These are phyloP conservation scores for Debaryomyces robertsiae DNA, from an alignment of 1,139 yeast species.

Conservation along the genomic window DNA sequence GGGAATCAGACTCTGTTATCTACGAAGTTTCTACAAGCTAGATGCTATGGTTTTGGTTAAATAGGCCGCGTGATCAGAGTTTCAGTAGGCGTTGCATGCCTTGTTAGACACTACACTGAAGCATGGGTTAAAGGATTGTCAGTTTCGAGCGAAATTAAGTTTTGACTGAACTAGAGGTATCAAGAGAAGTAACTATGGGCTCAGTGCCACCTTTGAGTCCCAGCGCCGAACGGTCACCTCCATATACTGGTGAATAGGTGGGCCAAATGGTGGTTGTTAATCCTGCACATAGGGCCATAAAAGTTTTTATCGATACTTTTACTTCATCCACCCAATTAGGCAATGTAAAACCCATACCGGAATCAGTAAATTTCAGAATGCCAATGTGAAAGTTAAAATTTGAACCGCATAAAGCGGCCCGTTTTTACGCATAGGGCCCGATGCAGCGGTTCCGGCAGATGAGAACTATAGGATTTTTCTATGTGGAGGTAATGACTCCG, in stretches of 20 bases:
- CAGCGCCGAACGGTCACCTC: too few relatives aligned
- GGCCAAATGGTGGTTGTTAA: too few relatives aligned
- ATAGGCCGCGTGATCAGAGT: slow-evolving; percentile 1
- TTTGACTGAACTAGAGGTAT: too few relatives aligned
- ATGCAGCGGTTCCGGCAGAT: neutral
- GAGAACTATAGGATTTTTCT: neutral
- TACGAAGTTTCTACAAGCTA: too few relatives aligned
- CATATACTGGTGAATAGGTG: too few relatives aligned
- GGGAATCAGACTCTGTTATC: too few relatives aligned
- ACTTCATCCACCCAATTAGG: slow-evolving; percentile 38
- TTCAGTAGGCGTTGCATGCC: neutral
- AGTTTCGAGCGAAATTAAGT: too few relatives aligned
- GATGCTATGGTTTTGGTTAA: neutral
- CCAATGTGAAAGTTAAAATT: neutral
- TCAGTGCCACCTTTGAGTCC: too few relatives aligned
- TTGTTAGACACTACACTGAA: too few relatives aligned
- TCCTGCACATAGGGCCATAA: slow-evolving; percentile 9
- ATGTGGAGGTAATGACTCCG: neutral
- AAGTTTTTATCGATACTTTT: slow-evolving; percentile 28
- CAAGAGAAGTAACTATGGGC: too few relatives aligned
- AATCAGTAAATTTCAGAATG: slow-evolving; percentile 2
- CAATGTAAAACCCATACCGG: slow-evolving; percentile 28
- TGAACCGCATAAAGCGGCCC: slow-evolving; percentile 2
- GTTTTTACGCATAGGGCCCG: neutral
- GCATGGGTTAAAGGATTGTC: too few relatives aligned